Percentiles rank a stretch among this genome's conserved stretches.
These are phyloP conservation scores for Candolleomyces efflorescens DNA, from an alignment of 768 basidiomycete species.

Conservation along the genomic window DNA sequence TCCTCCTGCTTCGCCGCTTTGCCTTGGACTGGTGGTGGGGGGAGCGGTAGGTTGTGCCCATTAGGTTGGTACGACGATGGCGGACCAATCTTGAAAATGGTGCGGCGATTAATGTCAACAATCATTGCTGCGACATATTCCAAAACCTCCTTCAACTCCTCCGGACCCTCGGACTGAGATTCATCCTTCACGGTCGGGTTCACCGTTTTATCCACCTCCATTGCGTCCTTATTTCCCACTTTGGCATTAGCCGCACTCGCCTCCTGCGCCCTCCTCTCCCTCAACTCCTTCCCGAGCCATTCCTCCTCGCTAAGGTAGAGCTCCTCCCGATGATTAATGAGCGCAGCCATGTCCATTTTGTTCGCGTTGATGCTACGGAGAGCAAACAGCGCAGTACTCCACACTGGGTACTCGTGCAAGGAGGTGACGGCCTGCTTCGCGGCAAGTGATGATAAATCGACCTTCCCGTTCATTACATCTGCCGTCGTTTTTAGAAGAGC, in stretches of 20 bases:
- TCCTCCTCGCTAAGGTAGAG: conserved; percentile 47
- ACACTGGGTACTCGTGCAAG: conserved; percentile 38
- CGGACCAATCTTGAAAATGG: conserved; percentile 1
- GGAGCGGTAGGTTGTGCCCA: too few relatives aligned
- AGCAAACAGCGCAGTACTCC: conserved; percentile 33
- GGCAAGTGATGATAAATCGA: conserved; percentile 12
- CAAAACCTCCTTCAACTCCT: conserved; percentile 53
- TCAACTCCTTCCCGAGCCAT: conserved; percentile 44
- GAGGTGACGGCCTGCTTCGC: conserved; percentile 35
- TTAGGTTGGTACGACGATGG: too few relatives aligned
- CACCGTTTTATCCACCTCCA: conserved; percentile 15
- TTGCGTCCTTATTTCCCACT: conserved; percentile 8
- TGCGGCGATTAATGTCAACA: conserved; percentile 34
- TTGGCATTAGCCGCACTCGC: conserved; percentile 7
- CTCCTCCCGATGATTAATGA: conserved; percentile 45
- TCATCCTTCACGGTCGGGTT: conserved; percentile 12
- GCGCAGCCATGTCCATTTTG: conserved; percentile 50
- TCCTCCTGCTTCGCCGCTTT: not conserved
- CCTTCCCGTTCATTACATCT: not conserved
- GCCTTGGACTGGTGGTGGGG: too few relatives aligned
- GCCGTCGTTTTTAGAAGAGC: conserved; percentile 40
- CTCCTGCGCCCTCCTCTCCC: conserved; percentile 25
- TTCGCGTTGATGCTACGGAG: conserved; percentile 39
- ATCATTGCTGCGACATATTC: conserved; percentile 54
- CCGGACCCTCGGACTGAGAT: conserved; percentile 38